Conservation (phyloP, 371 early-diverging fungal species). For the Mortierella sp. region DNA sequence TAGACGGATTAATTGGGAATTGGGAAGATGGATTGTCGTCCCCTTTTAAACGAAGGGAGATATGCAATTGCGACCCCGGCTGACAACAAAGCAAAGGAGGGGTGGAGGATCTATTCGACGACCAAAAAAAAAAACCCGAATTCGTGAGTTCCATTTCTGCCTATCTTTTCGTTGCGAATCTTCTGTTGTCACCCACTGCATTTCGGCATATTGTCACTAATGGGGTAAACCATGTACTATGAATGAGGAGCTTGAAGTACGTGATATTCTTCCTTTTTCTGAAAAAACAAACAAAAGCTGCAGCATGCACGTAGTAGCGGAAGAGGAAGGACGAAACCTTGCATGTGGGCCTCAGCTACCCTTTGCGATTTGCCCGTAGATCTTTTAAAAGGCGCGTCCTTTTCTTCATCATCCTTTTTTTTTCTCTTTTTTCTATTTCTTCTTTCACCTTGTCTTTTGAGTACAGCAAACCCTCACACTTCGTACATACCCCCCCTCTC, state of each 20-base stretch:
- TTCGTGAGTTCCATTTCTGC: constrained; percentile 9
- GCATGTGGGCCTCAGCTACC: too few relatives aligned
- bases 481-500: not conserved
- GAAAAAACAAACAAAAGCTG: not conserved
- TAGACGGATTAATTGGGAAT: constrained; percentile 26
- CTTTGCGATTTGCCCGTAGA: not conserved
- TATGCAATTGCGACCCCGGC: constrained; percentile 7
- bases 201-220: not conserved
- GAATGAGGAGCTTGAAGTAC: not conserved
- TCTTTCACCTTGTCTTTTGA: not conserved
- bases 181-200: not conserved
- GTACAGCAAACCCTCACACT: not conserved
- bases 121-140: not conserved
- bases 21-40: constrained; percentile 22
- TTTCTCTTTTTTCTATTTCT: not conserved
- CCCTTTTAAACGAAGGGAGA: constrained; percentile 3
- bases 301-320: not conserved
- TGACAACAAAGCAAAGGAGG: not conserved
- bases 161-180: not conserved
- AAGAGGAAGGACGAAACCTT: not conserved
- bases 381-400: not conserved
- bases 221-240: not conserved
- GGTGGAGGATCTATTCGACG: not conserved
- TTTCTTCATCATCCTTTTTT: not conserved
- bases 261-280: not conserved